These are phyloP conservation scores for Claviceps sp. DNA, from an alignment of 2,329 filamentous ascomycete species.

Conservation along the genomic window DNA sequence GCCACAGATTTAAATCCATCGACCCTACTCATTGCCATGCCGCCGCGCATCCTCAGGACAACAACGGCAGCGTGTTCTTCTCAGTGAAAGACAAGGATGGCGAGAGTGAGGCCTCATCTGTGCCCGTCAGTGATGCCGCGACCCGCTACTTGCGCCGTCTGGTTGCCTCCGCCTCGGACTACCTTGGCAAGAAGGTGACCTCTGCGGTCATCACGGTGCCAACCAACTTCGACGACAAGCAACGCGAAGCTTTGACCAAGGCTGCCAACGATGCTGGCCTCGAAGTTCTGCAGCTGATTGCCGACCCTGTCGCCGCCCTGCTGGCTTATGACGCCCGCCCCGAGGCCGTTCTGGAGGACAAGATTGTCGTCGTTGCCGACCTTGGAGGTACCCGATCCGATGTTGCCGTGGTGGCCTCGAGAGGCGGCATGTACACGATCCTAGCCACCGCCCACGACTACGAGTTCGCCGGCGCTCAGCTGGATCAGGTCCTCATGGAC, in stretches of 20 bases:
- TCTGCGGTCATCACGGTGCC: slow-evolving; percentile 91
- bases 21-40: slow-evolving; percentile 91
- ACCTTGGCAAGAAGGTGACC: slow-evolving; percentile 82
- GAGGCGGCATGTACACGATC: slow-evolving; percentile 92
- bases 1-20: slow-evolving; percentile 71
- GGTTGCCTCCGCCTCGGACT: slow-evolving; percentile 74
- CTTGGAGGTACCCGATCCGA: slow-evolving; percentile 88
- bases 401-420: slow-evolving; percentile 76
- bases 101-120: slow-evolving; percentile 48
- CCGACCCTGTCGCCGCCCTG: slow-evolving; percentile 77
- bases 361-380: slow-evolving; percentile 83
- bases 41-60: slow-evolving; percentile 76
- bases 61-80: slow-evolving; percentile 62
- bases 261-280: slow-evolving; percentile 70
- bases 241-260: slow-evolving; percentile 66
- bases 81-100: slow-evolving; percentile 62
- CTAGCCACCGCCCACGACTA: slow-evolving; percentile 92
- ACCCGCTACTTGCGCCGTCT: slow-evolving; percentile 77
- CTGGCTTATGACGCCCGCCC: slow-evolving; percentile 84
- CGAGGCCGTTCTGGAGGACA: slow-evolving; percentile 64
- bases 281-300: slow-evolving; percentile 84
- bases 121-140: slow-evolving; percentile 69
- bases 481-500: slow-evolving; percentile 87
- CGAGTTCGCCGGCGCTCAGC: slow-evolving; percentile 71
- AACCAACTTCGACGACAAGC: slow-evolving; percentile 81